Evolutionary conservation across 2,329 filamentous ascomycete genomes (phyloP), one percentile per base, ranked within the genome.

Genomic region (Podosphaera xanthii): DNA sequence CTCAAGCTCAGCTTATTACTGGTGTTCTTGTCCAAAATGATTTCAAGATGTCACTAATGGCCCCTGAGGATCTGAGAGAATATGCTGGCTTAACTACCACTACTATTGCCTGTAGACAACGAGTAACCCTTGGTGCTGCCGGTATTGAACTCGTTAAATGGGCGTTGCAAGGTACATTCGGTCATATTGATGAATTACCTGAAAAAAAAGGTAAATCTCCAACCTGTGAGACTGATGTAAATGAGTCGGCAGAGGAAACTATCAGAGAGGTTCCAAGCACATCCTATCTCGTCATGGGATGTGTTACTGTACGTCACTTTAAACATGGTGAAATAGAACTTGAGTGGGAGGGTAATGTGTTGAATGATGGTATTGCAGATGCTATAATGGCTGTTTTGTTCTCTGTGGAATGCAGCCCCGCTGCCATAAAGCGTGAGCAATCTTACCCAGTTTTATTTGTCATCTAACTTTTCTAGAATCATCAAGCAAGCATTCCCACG

Each of bases 341-440:
- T 2, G 89, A 95, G 71, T 98, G 92, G 92, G 91, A 97, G 70
- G 92, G 90, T 60, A 98, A 97, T 69, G 86, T 95, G 74, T 83
- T 96, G 67, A 98, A 97, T 70, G 92, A 98, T 68, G 87, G 89
- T 61, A 94, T 98, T 67, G 92, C 92, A n/a, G 92, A 98, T 71
- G 89, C 92, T 14, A 86, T 97, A 59, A 87, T 97, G 77, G 89
- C 89, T 0, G 88, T 96, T 2, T 77, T 98, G 9, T 82, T 95
- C 65, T 90, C 86, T 0, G 87, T 95, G 31, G 92, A 98, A 72
- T 94, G 85, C 71, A 94, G 87, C 59, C 92, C 91, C 4, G 92
- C 92, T 12, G 91, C 92, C 10, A 91, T 98, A 57, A 94, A 92
- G 72, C 86, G 88, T 86, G 76, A 72, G 78, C 72, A 49, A 46